Evolutionary conservation across 177 flowering plant species (phyloP).

Genomic region (Tripterygium wilfordii): DNA sequence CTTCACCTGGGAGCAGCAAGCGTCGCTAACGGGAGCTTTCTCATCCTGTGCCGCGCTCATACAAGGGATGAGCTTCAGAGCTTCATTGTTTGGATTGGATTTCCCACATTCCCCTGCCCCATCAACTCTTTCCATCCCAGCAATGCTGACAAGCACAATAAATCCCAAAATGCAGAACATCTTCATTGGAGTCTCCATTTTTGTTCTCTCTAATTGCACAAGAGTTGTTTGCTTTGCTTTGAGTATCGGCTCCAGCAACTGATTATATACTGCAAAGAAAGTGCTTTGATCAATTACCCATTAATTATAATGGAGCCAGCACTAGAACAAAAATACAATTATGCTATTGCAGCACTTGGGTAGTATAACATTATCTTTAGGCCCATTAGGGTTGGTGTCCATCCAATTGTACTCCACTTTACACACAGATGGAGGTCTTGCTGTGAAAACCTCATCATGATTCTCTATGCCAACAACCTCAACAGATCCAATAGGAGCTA

Average conservation of each 20-base stretch:
- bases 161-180: constrained; percentile 23
- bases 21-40: constrained; percentile 23
- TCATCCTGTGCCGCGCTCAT: constrained; percentile 34
- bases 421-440: not conserved
- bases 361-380: not conserved
- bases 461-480: not conserved
- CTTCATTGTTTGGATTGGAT: constrained; percentile 36
- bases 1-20: constrained; percentile 42
- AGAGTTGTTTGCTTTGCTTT: not conserved
- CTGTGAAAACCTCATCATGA: not conserved
- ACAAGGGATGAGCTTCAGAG: constrained; percentile 4
- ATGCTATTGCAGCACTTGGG: constrained; percentile 4
- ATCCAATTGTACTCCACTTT: not conserved
- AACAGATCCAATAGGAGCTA: not conserved
- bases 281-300: constrained; percentile 2
- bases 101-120: constrained; percentile 41
- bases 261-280: constrained; percentile 13
- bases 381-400: constrained; percentile 1
- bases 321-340: constrained; percentile 4
- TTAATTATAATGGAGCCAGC: constrained; percentile 10
- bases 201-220: constrained; percentile 2
- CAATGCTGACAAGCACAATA: constrained; percentile 10
- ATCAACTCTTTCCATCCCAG: constrained; percentile 11
- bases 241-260: no score
- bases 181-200: constrained; percentile 25